Base-by-base conservation (phyloP, 257 asterid species). In the Ocimum tenuiflorum region DNA sequence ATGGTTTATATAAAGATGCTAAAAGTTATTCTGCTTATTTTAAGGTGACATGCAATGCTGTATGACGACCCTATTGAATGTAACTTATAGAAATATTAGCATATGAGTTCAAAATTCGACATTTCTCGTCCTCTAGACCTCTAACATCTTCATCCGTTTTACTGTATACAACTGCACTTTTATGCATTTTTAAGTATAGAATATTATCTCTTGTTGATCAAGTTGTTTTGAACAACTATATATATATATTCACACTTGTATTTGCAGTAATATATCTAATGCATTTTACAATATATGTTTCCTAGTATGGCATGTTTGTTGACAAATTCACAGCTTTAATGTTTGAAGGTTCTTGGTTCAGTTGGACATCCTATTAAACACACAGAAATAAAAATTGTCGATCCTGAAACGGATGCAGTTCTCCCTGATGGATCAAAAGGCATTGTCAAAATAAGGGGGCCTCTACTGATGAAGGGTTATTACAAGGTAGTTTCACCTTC, bases 381-480 rank as follows among this genome's bases (percentile, higher is more conserved):
- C 29, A 85, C 95, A 29, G 95, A 91, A 74, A 83, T 91, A 36
- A 76, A 82, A 77, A 79, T 91, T 46, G 83, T 88, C n/a, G 89
- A 88, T 81, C 77, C 87, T 20, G 95, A 88, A 77, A 88, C 95
- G 3, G 85, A 74, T 81, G 79, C 48, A 20, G 76, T 60, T 75
- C 88, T 91, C 68, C 85, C 92, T 19, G 10, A 72, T 12, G 95
- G 96, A 68, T 82, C 83, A 1, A 88, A 79, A 72, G 98, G 98
- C 78, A 81, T 86, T 23, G 83, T 94, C 75, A 84, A 94, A 84
- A 89, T 69, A 73, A 83, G 82, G 79, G 99, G 99, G 12, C 97
- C 95, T 51, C 96, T 73, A 80, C 82, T 94, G 65, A 94, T 94
- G 97, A 85, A 81, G 67, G 96, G 96, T 55, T 91, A 91, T 68